Base-by-base conservation (phyloP, 2,329 filamentous ascomycete genomes). In the Nectriaceae sp. region DNA sequence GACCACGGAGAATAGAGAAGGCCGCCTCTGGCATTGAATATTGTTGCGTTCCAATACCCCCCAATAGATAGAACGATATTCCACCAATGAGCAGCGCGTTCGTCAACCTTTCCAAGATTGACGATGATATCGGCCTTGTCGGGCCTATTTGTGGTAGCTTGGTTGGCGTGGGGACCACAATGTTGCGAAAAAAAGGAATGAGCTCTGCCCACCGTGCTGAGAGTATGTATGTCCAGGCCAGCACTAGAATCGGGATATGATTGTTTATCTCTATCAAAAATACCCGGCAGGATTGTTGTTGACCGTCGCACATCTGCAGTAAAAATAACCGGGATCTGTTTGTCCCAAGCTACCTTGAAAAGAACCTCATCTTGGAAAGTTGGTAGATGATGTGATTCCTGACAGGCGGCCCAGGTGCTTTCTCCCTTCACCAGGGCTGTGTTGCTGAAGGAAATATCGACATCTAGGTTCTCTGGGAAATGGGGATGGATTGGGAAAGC, bases 201-300 rank as follows among this genome's bases (percentile, higher is more conserved):
- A 66, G 47, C 49, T 66, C 62, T 4, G 62, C 61, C 62, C 62
- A 67, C 51, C 59, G 48, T 29, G 64, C 61, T 18, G 64, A 64
- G 33, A 67, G 62, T 21, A 64, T 56, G 40, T 67, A 64, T 6
- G 61, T 53, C 60, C 63, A 64, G 15, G 61, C 59, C 40, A 64
- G 53, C 43, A 65, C 48, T 6, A 66, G 56, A 15, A 65, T 47
- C 18, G 46, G 33, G 51, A 64, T 11, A 31, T 53, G 47, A 49
- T 54, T 52, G 47, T 16, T 36, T 40, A 54, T 46, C 16, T 5
- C 20, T 39, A 10, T n/a, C 16, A 21, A 39, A 10, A 11, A 39
- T 10, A 21, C n/a, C 18, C 8, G 20, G 8, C 8, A 6, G 5
- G 8, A 36, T 10, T n/a, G 8, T 36, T 36, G 13, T 36, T 10